Evolutionary conservation across 1,139 yeast species (phyloP), one percentile per base, ranked within the genome.

Genomic region (Geotrichum candidum): DNA sequence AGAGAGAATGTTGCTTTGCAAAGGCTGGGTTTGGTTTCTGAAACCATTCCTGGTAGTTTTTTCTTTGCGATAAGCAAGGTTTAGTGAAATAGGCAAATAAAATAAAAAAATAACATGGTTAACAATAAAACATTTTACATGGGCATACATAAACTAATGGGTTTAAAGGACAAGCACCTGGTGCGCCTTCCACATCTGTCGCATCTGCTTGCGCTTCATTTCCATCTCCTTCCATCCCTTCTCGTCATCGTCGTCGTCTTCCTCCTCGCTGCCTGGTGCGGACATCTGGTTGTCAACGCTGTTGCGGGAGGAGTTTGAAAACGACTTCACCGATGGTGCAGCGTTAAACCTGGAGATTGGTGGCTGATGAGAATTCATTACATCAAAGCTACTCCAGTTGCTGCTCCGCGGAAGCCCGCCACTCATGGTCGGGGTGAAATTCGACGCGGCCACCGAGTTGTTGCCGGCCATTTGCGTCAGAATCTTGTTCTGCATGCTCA

Each of bases 401-500:
- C 31, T 53, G 27, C 27, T 41, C 9, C 45, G 56, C n/a, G 53
- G 52, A 25, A 45, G 23, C 13, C 52, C 33, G 29, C 52, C 45
- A n/a, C 22, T 55, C 38, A 27, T 48, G 41, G 57, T 22, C 15
- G 54, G 25, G 29, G 41, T 46, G 50, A 18, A 35, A 9, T 35
- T 33, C 2, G 18, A 15, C 48, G 48, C 23, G 9, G 48, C 10
- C 7, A n/a, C 23, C 22, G 48, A 41, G 23, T 15, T 45, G 33
- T 52, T 51, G 29, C 15, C 18, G 33, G 62, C n/a, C 68, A 67
- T 66, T 45, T 65, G 65, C n/a, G 57, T 61, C 58, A 67, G 60
- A 51, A 65, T 60, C 51, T 63, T 64, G 46, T 56, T 58, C 46
- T 66, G 68, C 65, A 67, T 60, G 45, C 66, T 65, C 64, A 67